These are phyloP conservation scores for Solanum neorickii DNA, from an alignment of 257 asterid genomes.

Conservation along the genomic window DNA sequence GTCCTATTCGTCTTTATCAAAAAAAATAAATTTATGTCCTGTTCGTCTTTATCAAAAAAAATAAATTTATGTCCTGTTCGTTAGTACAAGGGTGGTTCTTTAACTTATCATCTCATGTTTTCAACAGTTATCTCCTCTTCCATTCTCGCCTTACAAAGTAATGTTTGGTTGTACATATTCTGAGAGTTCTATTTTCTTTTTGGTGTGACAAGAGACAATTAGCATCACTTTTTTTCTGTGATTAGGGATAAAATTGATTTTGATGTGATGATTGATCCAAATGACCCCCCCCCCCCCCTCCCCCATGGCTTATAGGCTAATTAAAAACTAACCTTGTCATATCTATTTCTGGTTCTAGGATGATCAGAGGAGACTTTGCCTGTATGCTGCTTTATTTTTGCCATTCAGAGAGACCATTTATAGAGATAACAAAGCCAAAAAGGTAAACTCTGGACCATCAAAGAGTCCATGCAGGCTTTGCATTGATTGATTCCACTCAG, in stretches of 20 bases:
- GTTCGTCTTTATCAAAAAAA: background rate
- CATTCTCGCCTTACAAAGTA: background rate
- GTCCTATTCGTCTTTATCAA: background rate
- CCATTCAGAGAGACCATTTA: constrained; percentile 52
- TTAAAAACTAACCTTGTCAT: background rate
- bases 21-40: too few species aligned
- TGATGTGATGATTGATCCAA: background rate
- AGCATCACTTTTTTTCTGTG: background rate
- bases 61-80: background rate
- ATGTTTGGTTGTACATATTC: background rate
- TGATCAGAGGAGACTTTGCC: constrained; percentile 59
- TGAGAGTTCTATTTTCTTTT: background rate
- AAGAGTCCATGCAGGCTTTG: background rate
- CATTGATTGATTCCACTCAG: background rate
- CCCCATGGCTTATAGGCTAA: background rate
- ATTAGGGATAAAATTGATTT: background rate
- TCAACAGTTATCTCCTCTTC: background rate
- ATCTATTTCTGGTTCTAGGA: constrained; percentile 23
- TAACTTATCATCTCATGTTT: background rate
- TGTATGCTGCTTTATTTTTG: constrained; percentile 71
- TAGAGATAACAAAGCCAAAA: constrained; percentile 58
- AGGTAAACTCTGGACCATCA: constrained; percentile 26
- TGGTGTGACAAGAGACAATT: background rate
- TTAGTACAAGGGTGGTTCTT: background rate
- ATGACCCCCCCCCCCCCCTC: background rate